Conservation (phyloP, 768 basidiomycete species). For the Leucogyrophana mollusca region DNA sequence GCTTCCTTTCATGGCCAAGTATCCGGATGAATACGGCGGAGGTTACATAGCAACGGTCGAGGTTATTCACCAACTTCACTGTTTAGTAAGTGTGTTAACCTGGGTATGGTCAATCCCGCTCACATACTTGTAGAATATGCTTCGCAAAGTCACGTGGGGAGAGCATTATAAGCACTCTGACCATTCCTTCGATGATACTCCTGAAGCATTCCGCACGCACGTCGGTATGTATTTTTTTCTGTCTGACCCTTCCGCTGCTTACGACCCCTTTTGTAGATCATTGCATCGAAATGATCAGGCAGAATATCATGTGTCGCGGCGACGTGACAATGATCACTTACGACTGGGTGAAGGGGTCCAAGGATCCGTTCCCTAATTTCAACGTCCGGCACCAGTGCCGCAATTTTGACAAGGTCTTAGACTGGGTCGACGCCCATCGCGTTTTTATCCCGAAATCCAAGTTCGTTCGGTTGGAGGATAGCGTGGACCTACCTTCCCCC, state of each 20-base stretch:
- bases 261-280: not conserved
- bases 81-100: constrained; percentile 1
- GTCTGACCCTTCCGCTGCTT: not conserved
- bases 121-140: not conserved
- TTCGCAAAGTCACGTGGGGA: not conserved
- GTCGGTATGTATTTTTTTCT: constrained; percentile 3
- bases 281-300: constrained; percentile 5
- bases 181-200: not conserved
- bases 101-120: not conserved
- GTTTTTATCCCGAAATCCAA: not conserved
- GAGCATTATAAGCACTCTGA: constrained; percentile 3
- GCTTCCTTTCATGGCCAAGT: not conserved
- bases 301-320: constrained; percentile 11
- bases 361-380: not conserved
- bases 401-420: not conserved
- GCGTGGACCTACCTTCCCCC: not conserved
- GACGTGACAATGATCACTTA: constrained; percentile 8
- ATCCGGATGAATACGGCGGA: constrained; percentile 6
- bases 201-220: not conserved
- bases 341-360: constrained; percentile 5
- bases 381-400: not conserved
- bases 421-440: not conserved
- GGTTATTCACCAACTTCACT: constrained; percentile 6
- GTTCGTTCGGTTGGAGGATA: not conserved
- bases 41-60: constrained; percentile 8